Percentiles rank a stretch among this genome's conserved stretches.
These are phyloP conservation scores for Metarhizium anisopliae DNA, from an alignment of 2,329 filamentous ascomycete genomes.

Conservation along the genomic window DNA sequence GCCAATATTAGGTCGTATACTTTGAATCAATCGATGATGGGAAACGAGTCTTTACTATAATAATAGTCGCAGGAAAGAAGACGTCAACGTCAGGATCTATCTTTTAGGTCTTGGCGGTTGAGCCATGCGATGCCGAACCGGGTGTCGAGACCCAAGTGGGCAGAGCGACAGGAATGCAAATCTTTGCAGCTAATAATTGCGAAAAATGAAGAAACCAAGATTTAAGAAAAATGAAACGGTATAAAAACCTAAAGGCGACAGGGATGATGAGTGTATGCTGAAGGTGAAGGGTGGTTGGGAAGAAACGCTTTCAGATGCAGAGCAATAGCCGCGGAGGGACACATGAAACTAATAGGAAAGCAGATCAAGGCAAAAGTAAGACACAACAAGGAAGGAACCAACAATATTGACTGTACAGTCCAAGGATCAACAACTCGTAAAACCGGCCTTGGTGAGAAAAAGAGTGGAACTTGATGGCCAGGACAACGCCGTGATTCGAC, in stretches of 20 bases:
- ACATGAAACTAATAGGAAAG: not conserved
- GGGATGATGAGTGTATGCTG: not conserved
- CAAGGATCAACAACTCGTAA: not conserved
- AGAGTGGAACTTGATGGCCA: not conserved
- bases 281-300: not conserved
- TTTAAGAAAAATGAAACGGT: not conserved
- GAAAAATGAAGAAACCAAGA: not conserved
- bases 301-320: not conserved
- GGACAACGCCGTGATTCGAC: not conserved
- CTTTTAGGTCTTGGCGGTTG: not conserved
- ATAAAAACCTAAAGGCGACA: not conserved
- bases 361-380: not conserved
- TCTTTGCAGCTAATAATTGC: not conserved
- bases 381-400: not conserved
- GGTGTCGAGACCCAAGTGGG: not conserved
- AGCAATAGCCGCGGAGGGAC: not conserved
- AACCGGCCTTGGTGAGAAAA: not conserved
- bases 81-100: not conserved
- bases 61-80: not conserved
- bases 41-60: not conserved
- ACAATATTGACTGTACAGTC: not conserved
- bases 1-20: not conserved
- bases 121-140: not conserved
- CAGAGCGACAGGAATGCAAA: not conserved
- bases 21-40: not conserved